These are phyloP conservation scores for Arabidopsis arenosa DNA, from an alignment of 345 rosid species.

Conservation along the genomic window DNA sequence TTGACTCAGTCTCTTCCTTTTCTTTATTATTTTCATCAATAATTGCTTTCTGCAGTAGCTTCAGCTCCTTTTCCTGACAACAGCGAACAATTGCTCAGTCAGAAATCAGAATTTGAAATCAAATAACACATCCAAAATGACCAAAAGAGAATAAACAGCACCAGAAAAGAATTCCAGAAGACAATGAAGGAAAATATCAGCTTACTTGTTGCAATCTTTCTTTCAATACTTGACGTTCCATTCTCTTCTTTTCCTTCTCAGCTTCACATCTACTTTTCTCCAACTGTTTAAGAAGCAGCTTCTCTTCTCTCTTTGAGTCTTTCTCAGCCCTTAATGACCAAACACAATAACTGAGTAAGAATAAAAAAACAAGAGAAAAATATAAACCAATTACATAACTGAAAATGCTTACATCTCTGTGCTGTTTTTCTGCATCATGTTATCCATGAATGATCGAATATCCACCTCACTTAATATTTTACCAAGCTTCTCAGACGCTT, in stretches of 20 bases:
- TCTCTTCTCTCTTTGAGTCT: constrained; percentile 67
- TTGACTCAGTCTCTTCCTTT: constrained; percentile 69
- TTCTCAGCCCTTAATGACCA: constrained; percentile 58
- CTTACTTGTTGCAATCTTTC: constrained; percentile 68
- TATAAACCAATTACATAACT: constrained; percentile 3
- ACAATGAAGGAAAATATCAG: not conserved
- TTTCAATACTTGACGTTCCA: constrained; percentile 66
- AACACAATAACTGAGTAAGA: not conserved
- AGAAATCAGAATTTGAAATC: constrained; percentile 1
- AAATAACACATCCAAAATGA: not conserved
- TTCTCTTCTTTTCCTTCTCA: constrained; percentile 81
- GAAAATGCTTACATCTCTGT: constrained; percentile 60
- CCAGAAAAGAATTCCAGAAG: not conserved
- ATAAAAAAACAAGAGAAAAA: not conserved
- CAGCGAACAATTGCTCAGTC: not conserved
- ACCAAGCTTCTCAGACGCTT: constrained; percentile 65
- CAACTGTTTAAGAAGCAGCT: constrained; percentile 63
- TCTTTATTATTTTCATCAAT: constrained; percentile 62
- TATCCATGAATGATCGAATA: constrained; percentile 58
- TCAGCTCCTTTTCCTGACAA: constrained; percentile 76
- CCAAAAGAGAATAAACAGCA: not conserved
- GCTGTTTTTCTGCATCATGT: constrained; percentile 60
- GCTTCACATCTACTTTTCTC: constrained; percentile 70
- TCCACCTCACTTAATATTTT: constrained; percentile 67
- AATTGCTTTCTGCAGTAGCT: constrained; percentile 60